Evolutionary conservation across 1,284 basidiomycete genomes (phyloP).

Genomic region (Microbotryomycetes sp.): DNA sequence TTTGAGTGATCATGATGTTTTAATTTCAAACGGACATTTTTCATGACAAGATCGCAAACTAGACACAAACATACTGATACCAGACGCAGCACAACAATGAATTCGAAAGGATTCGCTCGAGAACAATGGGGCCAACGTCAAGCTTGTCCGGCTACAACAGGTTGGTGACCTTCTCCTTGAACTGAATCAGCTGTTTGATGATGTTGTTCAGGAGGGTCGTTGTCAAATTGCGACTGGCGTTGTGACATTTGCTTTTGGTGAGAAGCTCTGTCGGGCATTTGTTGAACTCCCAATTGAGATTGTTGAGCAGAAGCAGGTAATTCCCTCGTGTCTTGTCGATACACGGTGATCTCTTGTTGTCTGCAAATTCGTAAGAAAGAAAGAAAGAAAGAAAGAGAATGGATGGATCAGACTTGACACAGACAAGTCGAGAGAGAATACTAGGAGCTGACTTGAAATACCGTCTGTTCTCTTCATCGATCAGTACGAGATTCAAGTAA

Average conservation of each 20-base stretch:
- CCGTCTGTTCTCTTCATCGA: slow-evolving; percentile 93
- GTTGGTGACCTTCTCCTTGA: no score
- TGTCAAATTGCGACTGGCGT: not conserved
- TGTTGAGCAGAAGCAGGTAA: not conserved
- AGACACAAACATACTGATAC: no score
- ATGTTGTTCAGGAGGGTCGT: no score
- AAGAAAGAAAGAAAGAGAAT: not conserved
- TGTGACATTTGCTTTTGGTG: not conserved
- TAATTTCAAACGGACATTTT: no score
- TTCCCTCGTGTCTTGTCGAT: slow-evolving; percentile 22
- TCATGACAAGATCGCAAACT: no score
- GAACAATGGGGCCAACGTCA: no score
- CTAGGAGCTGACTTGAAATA: slow-evolving; percentile 80
- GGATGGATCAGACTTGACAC: no score
- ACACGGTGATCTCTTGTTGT: slow-evolving; percentile 40
- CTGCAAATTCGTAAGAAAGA: not conserved
- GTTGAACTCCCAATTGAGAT: not conserved
- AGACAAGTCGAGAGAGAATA: not conserved
- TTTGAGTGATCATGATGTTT: no score
- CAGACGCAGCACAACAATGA: no score
- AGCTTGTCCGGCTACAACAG: no score
- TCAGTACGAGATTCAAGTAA: slow-evolving; percentile 87
- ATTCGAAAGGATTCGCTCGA: no score
- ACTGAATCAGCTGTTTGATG: no score
- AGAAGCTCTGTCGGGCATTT: not conserved